These are phyloP conservation scores for Penicillium corylophilum DNA, from an alignment of 2,329 filamentous ascomycete genomes.

Conservation along the genomic window DNA sequence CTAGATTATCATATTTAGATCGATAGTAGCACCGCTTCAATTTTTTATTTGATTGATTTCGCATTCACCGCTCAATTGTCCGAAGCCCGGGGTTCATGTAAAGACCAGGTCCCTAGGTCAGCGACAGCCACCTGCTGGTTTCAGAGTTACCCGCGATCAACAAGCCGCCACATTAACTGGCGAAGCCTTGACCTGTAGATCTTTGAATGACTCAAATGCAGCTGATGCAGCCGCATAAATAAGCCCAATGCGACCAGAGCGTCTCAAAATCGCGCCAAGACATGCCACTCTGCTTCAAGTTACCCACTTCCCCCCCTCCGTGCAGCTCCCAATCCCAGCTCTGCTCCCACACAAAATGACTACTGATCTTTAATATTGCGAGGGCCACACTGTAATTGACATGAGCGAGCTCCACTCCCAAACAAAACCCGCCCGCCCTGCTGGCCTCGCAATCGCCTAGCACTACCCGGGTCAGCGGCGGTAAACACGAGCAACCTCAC, in stretches of 20 bases:
- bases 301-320: slow-evolving; percentile 12
- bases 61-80: too few relatives aligned
- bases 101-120: neutral
- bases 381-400: slow-evolving; percentile 7
- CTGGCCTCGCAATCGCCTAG: neutral
- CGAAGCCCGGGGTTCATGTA: neutral
- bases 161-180: neutral
- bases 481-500: neutral
- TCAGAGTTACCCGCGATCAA: neutral
- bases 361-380: neutral
- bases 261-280: slow-evolving; percentile 12
- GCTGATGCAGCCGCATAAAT: neutral
- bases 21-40: too few relatives aligned
- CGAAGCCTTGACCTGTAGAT: neutral
- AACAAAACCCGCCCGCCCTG: neutral
- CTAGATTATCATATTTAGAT: too few relatives aligned
- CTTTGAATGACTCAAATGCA: neutral
- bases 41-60: too few relatives aligned
- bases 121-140: neutral
- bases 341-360: neutral
- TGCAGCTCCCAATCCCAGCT: neutral
- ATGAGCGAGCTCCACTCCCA: slow-evolving; percentile 1
- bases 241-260: neutral
- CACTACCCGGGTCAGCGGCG: neutral
- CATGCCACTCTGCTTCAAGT: slow-evolving; percentile 10